These are phyloP conservation scores for Secale cereale DNA, from an alignment of 176 grass and related monocot genomes.

Conservation along the genomic window DNA sequence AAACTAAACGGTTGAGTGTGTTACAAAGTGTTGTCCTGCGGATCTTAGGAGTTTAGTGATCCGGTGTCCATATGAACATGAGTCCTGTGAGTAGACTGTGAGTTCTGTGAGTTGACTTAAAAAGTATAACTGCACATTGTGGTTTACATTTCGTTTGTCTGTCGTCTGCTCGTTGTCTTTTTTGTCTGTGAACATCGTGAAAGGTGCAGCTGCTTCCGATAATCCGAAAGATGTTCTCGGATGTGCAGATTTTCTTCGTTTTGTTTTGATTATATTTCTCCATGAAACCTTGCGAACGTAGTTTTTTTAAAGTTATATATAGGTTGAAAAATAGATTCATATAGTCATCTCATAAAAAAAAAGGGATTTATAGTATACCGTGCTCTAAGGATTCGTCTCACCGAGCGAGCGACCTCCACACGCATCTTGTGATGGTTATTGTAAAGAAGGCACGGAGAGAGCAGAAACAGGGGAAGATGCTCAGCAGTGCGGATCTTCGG, in stretches of 20 bases:
- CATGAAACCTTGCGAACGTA: too few species aligned
- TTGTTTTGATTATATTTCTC: background rate
- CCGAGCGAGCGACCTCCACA: too few species aligned
- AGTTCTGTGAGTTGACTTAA: too few species aligned
- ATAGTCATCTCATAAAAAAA: too few species aligned
- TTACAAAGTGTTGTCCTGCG: background rate
- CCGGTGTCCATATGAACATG: conserved; percentile 22
- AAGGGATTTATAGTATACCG: too few species aligned
- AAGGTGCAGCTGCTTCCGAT: background rate
- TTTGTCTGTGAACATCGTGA: background rate
- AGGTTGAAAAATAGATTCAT: too few species aligned
- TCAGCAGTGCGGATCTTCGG: too few species aligned
- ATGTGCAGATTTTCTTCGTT: background rate
- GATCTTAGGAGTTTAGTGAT: conserved; percentile 15
- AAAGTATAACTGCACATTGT: background rate
- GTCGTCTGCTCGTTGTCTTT: background rate
- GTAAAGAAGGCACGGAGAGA: too few species aligned
- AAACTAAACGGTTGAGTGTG: background rate
- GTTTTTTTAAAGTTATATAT: too few species aligned
- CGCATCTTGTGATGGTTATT: too few species aligned
- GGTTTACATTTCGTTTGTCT: background rate
- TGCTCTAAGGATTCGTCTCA: too few species aligned
- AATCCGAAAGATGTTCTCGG: background rate
- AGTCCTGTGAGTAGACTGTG: background rate
- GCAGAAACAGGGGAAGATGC: too few species aligned